Base-by-base conservation (phyloP, 495 filamentous ascomycete genomes). In the Neurospora sublineolata region DNA sequence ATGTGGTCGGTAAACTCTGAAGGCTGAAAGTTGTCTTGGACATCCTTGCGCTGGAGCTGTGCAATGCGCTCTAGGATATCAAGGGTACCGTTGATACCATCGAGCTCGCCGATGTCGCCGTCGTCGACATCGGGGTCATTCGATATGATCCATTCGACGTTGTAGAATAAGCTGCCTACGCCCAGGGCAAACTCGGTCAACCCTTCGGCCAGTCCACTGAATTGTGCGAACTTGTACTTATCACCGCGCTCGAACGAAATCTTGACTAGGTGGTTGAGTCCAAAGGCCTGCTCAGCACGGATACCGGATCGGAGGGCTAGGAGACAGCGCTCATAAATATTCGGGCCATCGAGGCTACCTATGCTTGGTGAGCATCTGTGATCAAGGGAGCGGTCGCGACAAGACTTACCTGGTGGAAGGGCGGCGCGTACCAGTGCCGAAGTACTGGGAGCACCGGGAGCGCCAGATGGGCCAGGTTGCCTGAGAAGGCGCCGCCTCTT, bases 191-290 rank as follows among this genome's bases (percentile, higher is more conserved):
- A 94, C 74, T 92, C 90, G 74, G 97, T 91, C 33, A 99, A 84
- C 14, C 91, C 91, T 77, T 98, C 95, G 2, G 93, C 93, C 41
- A 99, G 84, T 39, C 93, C 89, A n/a, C 91, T 89, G 76, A 97
- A 97, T 3, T 90, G 89, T 71, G 97, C 94, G 72, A 97, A 97
- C 73, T 92, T 91, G 80, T 96, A 97, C 77, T 97, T 97, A 77
- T 98, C 96, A 37, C 94, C 94, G 38, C 93, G 87, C 79, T 97
- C 94, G 71, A 92, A 93, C 0, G 94, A 97, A 20, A 97, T 97
- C 78, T 97, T 95, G 71, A 98, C 94, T 14, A 99, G 83, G 77
- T 97, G 94, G 71, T 93, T 93, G 20, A 98, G 82, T 0, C 93
- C 93, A 79, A 94, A 98, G 36, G 92, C 89, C 73, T 97, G 90